These are phyloP conservation scores for Sindora glabra DNA, from an alignment of 306 rosid species.

Conservation along the genomic window DNA sequence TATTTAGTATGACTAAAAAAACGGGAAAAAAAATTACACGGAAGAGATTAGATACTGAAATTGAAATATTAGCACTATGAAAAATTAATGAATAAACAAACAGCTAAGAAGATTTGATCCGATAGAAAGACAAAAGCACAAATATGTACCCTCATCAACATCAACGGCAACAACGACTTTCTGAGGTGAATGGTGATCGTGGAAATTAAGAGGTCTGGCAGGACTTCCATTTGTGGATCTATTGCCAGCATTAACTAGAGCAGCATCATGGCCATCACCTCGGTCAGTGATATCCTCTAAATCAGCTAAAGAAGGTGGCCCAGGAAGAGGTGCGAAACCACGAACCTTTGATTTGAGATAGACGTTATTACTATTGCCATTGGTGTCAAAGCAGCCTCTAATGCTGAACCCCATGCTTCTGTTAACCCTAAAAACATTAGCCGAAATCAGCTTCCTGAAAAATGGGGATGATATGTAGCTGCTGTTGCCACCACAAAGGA, in stretches of 20 bases:
- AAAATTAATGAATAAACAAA: neutral
- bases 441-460: slow-evolving; percentile 11
- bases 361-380: slow-evolving; percentile 8
- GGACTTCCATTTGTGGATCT: slow-evolving; percentile 23
- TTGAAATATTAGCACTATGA: neutral
- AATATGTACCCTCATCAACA: slow-evolving; percentile 76
- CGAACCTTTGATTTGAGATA: slow-evolving; percentile 33
- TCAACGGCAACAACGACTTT: slow-evolving; percentile 80
- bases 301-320: slow-evolving; percentile 22
- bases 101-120: neutral
- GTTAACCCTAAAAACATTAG: slow-evolving; percentile 20
- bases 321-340: slow-evolving; percentile 24
- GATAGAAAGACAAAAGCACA: neutral
- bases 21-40: neutral
- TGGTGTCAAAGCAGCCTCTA: slow-evolving; percentile 30
- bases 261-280: slow-evolving; percentile 12
- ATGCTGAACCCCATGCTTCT: slow-evolving; percentile 8
- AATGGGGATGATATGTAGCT: slow-evolving; percentile 12
- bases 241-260: neutral
- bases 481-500: neutral
- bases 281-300: slow-evolving; percentile 11
- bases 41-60: neutral
- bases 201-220: slow-evolving; percentile 22
- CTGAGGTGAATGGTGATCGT: slow-evolving; percentile 28
- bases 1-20: neutral